Base-by-base conservation (phyloP, 768 basidiomycete species). In the Russula dissimulans region DNA sequence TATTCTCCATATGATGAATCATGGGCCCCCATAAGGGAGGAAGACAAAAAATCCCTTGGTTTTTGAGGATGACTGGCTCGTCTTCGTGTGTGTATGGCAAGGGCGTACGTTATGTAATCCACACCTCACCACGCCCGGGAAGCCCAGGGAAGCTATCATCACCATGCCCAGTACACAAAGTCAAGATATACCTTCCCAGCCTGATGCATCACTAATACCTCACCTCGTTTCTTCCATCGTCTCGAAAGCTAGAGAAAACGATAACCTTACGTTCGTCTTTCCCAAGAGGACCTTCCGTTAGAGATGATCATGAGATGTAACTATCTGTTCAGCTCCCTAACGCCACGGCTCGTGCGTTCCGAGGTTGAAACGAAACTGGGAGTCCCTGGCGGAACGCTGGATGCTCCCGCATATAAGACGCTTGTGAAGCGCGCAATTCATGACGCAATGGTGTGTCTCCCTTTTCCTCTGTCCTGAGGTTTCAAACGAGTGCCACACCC, bases 281-380 rank as follows among this genome's bases (percentile, higher is more conserved):
- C 26, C 15, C 26, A 32, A 31, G 3, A 4, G 7, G 34, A 4
- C 15, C 7, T 22, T 14, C 36, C 34, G 5, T 12, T 15, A 5
- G 39, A 22, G 22, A 18, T 51, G 15, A 44, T 41, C 15, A 7
- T 18, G 12, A 17, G n/a, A 18, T 15, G 8, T 18, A 8, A 57
- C 38, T 26, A 12, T n/a, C 9, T 39, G 10, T 18, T 45, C 34
- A 62, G 61, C 41, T 57, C 55, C 22, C 39, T 62, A n/a, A 62
- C 61, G 17, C 56, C 61, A 42, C 56, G 61, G 4, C 61, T 62
- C 32, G 56, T 62, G 26, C 61, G 61, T 41, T 47, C 45, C 17
- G 41, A 54, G 6, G 56, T 48, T 12, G 61, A 62, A 48, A 54
- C 34, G 0, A 46, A 48, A 18, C 15, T 62, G 18, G 56, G 22